These are phyloP conservation scores for Spathaspora gorwiae DNA, from an alignment of 805 yeast genomes.

Conservation along the genomic window DNA sequence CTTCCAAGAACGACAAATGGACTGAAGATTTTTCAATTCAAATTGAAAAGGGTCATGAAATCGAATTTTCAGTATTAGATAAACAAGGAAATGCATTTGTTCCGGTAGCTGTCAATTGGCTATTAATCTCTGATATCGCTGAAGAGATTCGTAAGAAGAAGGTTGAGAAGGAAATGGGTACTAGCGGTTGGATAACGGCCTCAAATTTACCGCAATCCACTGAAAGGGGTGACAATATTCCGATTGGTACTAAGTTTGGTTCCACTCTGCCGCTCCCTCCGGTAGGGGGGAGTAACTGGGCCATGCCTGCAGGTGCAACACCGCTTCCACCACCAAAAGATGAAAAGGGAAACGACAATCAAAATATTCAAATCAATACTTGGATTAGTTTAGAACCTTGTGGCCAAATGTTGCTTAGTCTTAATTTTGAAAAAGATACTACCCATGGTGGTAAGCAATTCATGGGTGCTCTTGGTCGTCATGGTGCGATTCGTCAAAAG, in stretches of 20 bases:
- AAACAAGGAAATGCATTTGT: constrained; percentile 58
- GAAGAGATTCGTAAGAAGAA: constrained; percentile 92
- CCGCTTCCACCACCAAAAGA: constrained; percentile 3
- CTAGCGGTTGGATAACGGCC: constrained; percentile 87
- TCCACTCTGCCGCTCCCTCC: constrained; percentile 1
- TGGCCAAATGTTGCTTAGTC: constrained; percentile 76
- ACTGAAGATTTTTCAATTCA: constrained; percentile 75
- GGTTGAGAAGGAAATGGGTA: constrained; percentile 66
- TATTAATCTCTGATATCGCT: constrained; percentile 82
- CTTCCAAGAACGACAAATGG: constrained; percentile 76
- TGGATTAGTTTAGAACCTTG: constrained; percentile 95
- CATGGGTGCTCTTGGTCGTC: constrained; percentile 62
- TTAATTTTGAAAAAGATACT: constrained; percentile 70
- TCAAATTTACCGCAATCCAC: constrained; percentile 38
- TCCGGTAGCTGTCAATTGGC: constrained; percentile 93
- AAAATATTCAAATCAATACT: constrained; percentile 50
- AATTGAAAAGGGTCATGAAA: constrained; percentile 88
- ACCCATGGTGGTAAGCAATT: constrained; percentile 32
- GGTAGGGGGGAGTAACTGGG: not conserved
- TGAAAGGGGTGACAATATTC: not conserved
- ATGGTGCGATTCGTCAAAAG: constrained; percentile 95
- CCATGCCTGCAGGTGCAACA: not conserved
- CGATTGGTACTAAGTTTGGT: not conserved
- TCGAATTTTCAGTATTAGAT: constrained; percentile 85
- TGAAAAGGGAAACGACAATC: constrained; percentile 6